Evolutionary conservation across 805 yeast species (phyloP).

Genomic region (Komagataella kurtzmanii): DNA sequence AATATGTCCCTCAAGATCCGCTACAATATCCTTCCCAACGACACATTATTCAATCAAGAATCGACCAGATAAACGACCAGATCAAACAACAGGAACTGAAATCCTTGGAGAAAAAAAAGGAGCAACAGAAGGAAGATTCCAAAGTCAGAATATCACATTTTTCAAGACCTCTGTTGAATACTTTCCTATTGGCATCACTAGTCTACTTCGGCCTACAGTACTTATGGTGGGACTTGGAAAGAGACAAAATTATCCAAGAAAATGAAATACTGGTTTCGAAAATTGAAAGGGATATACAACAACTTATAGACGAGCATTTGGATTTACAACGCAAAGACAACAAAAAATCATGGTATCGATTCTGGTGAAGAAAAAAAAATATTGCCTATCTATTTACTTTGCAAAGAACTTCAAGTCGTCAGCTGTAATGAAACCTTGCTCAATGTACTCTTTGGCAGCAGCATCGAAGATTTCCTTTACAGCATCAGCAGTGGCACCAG

Average conservation of each 20-base stretch:
- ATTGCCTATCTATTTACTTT: neutral
- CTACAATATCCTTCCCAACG: conserved; percentile 14
- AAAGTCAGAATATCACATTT: conserved; percentile 19
- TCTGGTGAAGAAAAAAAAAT: neutral
- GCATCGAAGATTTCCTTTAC: conserved; percentile 49
- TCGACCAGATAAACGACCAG: conserved; percentile 11
- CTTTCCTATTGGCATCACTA: conserved; percentile 17
- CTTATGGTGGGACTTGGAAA: conserved; percentile 17
- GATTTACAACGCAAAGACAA: neutral
- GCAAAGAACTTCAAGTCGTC: conserved; percentile 40
- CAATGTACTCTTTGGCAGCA: conserved; percentile 37
- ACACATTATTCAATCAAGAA: conserved; percentile 14
- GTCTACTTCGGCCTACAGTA: conserved; percentile 19
- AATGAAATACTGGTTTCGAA: conserved; percentile 11
- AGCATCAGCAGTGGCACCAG: conserved; percentile 36
- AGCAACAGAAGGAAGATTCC: conserved; percentile 6
- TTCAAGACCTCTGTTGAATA: conserved; percentile 17
- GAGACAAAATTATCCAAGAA: conserved; percentile 12
- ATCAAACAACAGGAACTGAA: conserved; percentile 10
- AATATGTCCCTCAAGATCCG: conserved; percentile 16
- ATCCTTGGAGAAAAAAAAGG: conserved; percentile 9
- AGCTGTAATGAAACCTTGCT: conserved; percentile 27
- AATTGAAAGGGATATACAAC: conserved; percentile 14
- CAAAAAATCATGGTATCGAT: conserved; percentile 2
- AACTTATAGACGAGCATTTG: conserved; percentile 12